Conservation (phyloP, 73 alveolate species). For the Symbiodinium natans region DNA sequence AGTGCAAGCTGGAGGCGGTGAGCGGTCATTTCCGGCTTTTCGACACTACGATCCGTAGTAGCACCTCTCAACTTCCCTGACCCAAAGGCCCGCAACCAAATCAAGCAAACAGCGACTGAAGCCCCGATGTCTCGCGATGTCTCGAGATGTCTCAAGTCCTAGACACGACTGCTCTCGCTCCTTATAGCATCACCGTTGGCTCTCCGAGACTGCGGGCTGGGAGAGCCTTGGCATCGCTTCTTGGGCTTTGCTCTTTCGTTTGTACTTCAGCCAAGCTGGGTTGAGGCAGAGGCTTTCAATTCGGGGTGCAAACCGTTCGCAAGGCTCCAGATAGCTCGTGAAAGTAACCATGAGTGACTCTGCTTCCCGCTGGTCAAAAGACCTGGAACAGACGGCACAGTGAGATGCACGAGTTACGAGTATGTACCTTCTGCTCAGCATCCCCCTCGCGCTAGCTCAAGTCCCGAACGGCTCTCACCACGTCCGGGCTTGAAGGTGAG, state of each 20-base stretch:
- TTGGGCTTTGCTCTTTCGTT: no score
- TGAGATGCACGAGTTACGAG: not conserved
- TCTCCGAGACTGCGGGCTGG: not conserved
- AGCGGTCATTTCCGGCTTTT: not conserved
- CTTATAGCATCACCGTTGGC: not conserved
- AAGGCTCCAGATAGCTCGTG: no score
- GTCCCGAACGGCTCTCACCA: not conserved
- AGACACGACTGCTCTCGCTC: not conserved
- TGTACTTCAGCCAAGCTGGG: no score
- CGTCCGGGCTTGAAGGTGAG: constrained; percentile 27
- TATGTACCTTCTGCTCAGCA: not conserved
- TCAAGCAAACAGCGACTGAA: no score
- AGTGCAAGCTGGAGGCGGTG: not conserved
- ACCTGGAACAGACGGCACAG: no score
- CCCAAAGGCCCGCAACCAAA: no score
- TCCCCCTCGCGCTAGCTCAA: not conserved
- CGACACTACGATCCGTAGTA: not conserved
- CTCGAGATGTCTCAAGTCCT: not conserved
- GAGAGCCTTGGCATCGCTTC: not conserved
- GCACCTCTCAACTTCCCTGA: no score
- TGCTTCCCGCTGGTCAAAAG: no score
- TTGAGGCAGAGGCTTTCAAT: no score
- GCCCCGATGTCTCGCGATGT: no score
- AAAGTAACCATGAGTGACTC: no score
- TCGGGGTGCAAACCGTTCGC: no score